Conservation (phyloP, 352 stramenopile species). For the Ochromonadaceae sp. region DNA sequence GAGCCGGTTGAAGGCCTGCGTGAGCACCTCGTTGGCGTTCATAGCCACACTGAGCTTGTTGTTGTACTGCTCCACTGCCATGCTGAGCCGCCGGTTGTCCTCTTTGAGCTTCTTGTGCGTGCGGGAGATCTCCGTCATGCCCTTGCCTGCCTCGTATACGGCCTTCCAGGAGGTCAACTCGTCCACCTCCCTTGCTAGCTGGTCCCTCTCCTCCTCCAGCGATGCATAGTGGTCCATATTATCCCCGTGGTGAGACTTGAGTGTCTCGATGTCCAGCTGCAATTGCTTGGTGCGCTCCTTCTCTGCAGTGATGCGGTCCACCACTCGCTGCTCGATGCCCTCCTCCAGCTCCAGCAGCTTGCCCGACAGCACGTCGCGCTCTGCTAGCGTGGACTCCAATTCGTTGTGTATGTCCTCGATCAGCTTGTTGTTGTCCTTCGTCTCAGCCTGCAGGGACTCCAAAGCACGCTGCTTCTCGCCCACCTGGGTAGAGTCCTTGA, state of each 20-base stretch:
- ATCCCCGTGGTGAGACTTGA: neutral
- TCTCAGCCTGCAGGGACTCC: constrained; percentile 24
- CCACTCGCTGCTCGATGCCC: constrained; percentile 25
- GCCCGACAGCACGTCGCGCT: constrained; percentile 30
- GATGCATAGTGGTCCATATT: constrained; percentile 16
- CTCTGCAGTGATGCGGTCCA: neutral
- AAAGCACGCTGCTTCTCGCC: constrained; percentile 20
- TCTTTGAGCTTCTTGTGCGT: constrained; percentile 39
- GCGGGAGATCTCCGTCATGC: constrained; percentile 32
- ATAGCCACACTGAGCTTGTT: neutral
- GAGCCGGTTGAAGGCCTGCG: constrained; percentile 33
- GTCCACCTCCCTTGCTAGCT: constrained; percentile 33
- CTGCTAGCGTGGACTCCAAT: constrained; percentile 28
- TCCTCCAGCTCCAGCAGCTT: constrained; percentile 20
- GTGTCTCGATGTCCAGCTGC: neutral
- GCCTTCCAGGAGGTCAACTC: constrained; percentile 34
- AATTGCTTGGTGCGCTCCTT: constrained; percentile 2
- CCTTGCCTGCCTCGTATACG: constrained; percentile 40
- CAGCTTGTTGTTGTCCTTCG: constrained; percentile 28
- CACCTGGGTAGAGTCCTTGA: constrained; percentile 19
- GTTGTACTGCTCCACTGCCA: neutral
- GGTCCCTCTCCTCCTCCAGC: constrained; percentile 27
- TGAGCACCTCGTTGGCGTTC: constrained; percentile 30
- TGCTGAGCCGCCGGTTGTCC: constrained; percentile 30
- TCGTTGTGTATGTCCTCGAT: constrained; percentile 33